Base-by-base conservation (phyloP, 1,284 basidiomycete genomes). In the Cryptococcus sp. region DNA sequence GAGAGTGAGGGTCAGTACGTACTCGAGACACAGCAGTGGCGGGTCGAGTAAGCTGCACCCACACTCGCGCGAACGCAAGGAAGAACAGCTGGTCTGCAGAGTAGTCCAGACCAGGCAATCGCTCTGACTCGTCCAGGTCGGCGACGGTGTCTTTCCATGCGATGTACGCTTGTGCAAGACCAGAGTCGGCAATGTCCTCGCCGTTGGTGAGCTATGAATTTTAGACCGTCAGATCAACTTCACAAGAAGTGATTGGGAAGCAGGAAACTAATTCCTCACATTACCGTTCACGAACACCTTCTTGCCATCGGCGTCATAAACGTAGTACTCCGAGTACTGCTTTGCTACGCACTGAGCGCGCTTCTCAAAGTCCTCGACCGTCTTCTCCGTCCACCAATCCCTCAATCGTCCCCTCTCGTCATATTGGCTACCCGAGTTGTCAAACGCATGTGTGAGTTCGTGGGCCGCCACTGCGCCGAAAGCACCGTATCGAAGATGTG, bases 401-500 rank as follows among this genome's bases (percentile, higher is more conserved):
- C 69, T 87, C 72, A 82, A 79, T 51, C 77, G 72, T 17, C 83
- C 83, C 42, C 80, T 65, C 60, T 82, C 79, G 68, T 84, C 81
- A 67, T 82, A 85, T 61, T 82, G 80, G 45, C 70, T 69, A 11
- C 95, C 95, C 46, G 89, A 84, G 57, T 93, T 93, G 78, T 97
- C 94, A 66, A 97, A 96, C 1, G 92, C 92, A 72, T 97, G 93
- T 84, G 51, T 91, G 51, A 96, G 81, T 75, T 96, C 93, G 73
- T 96, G 93, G 0, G 91, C 85, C 13, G 92, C 92, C 16, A 94
- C 87, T 51, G 88, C 86, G 22, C 92, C 93, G 70, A 96, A 94
- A 2, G 91, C 87, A 40, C 93, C 95, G 67, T 94, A 97, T 51
- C 88, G 85, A 59, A 98, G 81, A 77, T 96, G 95, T n/a, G 69